Evolutionary conservation across 305 asterid species (phyloP).

Genomic region (Fraxinus xanthoxyloides): DNA sequence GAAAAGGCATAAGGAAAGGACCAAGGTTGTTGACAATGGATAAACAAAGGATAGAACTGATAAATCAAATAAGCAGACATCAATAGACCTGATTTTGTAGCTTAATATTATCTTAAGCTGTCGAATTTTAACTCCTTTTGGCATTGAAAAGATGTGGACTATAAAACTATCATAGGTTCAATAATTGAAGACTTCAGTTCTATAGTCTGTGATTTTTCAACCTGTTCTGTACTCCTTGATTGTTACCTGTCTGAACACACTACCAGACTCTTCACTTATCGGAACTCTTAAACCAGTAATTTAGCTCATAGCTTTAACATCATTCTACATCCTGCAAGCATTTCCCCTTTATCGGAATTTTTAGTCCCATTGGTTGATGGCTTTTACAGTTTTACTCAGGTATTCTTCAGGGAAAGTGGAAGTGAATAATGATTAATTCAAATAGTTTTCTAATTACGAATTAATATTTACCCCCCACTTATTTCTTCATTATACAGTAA

Average conservation of each 20-base stretch:
- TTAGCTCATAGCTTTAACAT: not conserved
- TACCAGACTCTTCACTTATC: not conserved
- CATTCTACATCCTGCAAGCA: not conserved
- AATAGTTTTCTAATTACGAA: not conserved
- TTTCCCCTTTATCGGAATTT: not conserved
- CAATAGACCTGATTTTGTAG: not conserved
- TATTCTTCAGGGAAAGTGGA: not conserved
- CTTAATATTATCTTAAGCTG: not conserved
- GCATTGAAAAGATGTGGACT: not conserved
- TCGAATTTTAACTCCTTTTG: not conserved
- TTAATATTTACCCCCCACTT: not conserved
- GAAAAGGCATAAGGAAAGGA: not conserved
- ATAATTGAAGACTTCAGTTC: not conserved
- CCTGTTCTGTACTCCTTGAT: not conserved
- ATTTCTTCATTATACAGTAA: not conserved
- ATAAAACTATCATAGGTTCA: not conserved
- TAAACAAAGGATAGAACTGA: not conserved
- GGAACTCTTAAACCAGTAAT: not conserved
- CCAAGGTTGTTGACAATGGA: not conserved
- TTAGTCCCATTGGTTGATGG: not conserved
- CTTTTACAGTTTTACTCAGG: not conserved
- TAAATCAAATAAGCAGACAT: not conserved
- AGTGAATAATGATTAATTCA: not conserved
- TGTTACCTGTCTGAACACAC: not conserved
- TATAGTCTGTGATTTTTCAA: not conserved